Base-by-base conservation (phyloP, 176 grass and related monocot species). In the Bothriochloa decipiens region DNA sequence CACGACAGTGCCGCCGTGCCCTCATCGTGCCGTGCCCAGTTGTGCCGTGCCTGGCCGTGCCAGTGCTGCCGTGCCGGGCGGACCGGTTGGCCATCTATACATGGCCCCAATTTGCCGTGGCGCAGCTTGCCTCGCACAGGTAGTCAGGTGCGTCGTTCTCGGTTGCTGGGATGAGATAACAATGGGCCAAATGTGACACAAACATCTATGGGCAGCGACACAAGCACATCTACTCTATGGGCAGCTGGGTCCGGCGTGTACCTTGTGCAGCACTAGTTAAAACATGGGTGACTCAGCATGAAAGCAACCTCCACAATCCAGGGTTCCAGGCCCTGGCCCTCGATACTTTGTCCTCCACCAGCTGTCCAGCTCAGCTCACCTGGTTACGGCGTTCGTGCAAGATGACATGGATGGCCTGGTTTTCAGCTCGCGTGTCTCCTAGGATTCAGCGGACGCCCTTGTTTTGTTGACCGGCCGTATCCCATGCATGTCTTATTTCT, bases 271-370 rank as follows among this genome's bases (percentile, higher is more conserved):
- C 8, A 23, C 4, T 70, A 70, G 8, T 57, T 74, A 77, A 52
- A 87, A 45, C 85, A 61, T 39, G 36, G 37, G 32, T 75, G 86
- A 84, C 47, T 84, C 82, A 23, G 76, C 87, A 18, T 0, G 82
- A 89, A 27, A 89, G 82, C 82, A 85, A 85, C 75, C 58, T 62
- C 65, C 74, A 20, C 15, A n/a, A 9, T 12, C 1, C 36, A 36
- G 3, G 35, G 35, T 36, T 36, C 35, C 35, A n/a, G 67, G 35
- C 36, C 36, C 22, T 71, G 58, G 3, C 23, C n/a, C 68, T 12
- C 18, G 29, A 32, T 32, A 1, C 67, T 40, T 29, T 39, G 40
- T 46, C 40, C 22, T 72, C 2, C n/a, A 16, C 70, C 69, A 71
- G 29, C 25, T 68, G 18, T 57, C 18, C 60, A 81, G 11, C 29